Evolutionary conservation across 2,329 filamentous ascomycete species (phyloP).

Genomic region (Leptosphaerulina australis): DNA sequence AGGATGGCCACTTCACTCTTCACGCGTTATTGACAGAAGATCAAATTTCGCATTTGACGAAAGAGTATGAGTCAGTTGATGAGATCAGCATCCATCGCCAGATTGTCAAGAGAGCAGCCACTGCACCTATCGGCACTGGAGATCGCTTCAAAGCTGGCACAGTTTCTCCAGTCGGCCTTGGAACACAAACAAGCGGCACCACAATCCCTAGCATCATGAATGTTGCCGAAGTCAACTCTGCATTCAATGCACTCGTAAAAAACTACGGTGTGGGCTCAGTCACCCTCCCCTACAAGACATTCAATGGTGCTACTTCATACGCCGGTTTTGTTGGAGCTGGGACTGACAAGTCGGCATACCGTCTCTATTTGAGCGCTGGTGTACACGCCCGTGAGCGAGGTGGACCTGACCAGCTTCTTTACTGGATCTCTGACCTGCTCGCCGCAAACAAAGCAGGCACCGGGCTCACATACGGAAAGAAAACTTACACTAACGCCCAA

Average conservation of each 20-base stretch:
- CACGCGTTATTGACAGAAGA: constrained; percentile 43
- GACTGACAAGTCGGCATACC: constrained; percentile 51
- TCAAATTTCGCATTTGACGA: constrained; percentile 41
- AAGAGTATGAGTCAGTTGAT: constrained; percentile 29
- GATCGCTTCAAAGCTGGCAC: constrained; percentile 52
- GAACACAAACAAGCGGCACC: constrained; percentile 45
- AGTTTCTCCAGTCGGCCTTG: constrained; percentile 51
- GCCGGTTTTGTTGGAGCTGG: constrained; percentile 56
- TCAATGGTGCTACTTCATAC: constrained; percentile 50
- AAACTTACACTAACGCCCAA: constrained; percentile 59
- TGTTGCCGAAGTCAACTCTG: constrained; percentile 54
- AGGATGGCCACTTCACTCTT: constrained; percentile 41
- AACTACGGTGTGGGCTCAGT: constrained; percentile 53
- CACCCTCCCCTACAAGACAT: constrained; percentile 53
- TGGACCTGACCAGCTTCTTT: constrained; percentile 61
- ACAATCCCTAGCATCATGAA: constrained; percentile 55
- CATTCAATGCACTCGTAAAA: constrained; percentile 52
- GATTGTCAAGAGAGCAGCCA: constrained; percentile 37
- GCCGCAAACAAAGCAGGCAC: constrained; percentile 57
- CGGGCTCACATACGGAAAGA: constrained; percentile 60
- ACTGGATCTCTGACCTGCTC: constrained; percentile 64
- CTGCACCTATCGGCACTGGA: constrained; percentile 47
- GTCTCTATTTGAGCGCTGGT: constrained; percentile 59
- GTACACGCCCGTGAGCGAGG: constrained; percentile 66
- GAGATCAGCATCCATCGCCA: constrained; percentile 34